Base-by-base conservation (phyloP, 2,329 filamentous ascomycete species). In the Cladosporium sp. region DNA sequence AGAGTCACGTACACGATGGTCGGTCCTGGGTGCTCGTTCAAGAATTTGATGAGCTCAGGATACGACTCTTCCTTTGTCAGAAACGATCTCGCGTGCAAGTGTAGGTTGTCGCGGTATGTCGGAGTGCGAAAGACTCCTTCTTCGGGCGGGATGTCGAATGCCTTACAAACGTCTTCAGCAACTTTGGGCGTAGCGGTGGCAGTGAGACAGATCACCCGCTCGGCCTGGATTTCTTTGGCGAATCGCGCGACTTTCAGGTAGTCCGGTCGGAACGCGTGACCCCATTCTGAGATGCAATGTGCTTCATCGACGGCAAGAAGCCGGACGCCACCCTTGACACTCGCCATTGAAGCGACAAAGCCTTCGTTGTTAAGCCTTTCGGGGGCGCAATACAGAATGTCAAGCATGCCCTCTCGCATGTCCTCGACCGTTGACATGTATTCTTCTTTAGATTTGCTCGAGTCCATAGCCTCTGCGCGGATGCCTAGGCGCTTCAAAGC, bases 1-100 rank as follows among this genome's bases (percentile, higher is more conserved):
- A 77, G 62, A 0, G 80, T 83, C 1, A 83, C 79, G 51, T 85
- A 85, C 10, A 85, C 72, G 18, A 85, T 77, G 0, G 79, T 79
- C 2, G 81, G 71, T 0, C 82, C 82, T 1, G 72, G 68, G 52
- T 83, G 71, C 0, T 70, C 57, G 32, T 66, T 67, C 8, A 85
- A 66, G 54, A 83, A 83, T 0, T 64, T 54, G 33, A 73, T 70
- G 9, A 80, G 61, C 41, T 69, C 68, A 2, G 72, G 67, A 40
- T 72, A 72, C 46, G 78, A 77, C 2, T 77, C 74, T 7, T 72
- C 58, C 37, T 74, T 74, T 0, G 59, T 69, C 4, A 59, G 48
- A 4, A 74, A 70, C 0, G 74, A 68, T 57, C 76, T 68, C 1
- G 76, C 79, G n/a, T 77, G 66, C 1, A 85, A 67, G n/a, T 72